Evolutionary conservation across 2,329 filamentous ascomycete species (phyloP), one percentile per base, ranked within the genome.

Genomic region (Penicillium griseofulvum): DNA sequence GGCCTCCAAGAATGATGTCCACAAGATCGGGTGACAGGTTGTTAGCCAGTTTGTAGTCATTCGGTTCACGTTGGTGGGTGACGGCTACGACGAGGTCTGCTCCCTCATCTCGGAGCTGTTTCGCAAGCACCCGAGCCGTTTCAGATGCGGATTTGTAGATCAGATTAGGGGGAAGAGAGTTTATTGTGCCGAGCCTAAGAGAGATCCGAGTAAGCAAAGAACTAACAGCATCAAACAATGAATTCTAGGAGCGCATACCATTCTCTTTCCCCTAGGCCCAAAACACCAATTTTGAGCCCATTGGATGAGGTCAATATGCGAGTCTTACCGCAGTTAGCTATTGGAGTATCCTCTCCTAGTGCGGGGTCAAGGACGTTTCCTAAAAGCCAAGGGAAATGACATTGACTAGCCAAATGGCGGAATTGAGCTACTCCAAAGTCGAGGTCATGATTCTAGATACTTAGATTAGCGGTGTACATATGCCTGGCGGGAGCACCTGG

Each of bases 391-490:
- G 91, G 91, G 64, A 96, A 96, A 22, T 81, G 82, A 76, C 91
- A 95, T 69, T 90, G 86, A 33, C 79, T 78, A 5, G 87, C 81
- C 46, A 96, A 78, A 66, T 91, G 81, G 53, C 84, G 80, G 70
- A 92, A 92, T 70, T 96, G 91, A 52, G 82, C 81, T 38, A 95
- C 88, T 12, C 91, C 92, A 73, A 96, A 96, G 76, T 96, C 92
- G 51, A 96, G 84, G 69, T 96, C 92, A 71, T 96, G 91, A 70
- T 96, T 96, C 83, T 91, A 59, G 26, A 39, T 12, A n/a, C 14
- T 26, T 14, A 38, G 31, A 55, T 59, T 54, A 62, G 55, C 46
- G 60, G 28, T 22, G 28, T 50, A 31, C 54, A 54, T 38, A 52
- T 36, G 26, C 22, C 34, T 34, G 49, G 34, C 47, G 22, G 45